A percentile compares a stretch with the other conserved stretches of the same genome.
Evolutionary conservation across 1,284 basidiomycete genomes (phyloP).

Genomic region (Sporisorium graminicola): DNA sequence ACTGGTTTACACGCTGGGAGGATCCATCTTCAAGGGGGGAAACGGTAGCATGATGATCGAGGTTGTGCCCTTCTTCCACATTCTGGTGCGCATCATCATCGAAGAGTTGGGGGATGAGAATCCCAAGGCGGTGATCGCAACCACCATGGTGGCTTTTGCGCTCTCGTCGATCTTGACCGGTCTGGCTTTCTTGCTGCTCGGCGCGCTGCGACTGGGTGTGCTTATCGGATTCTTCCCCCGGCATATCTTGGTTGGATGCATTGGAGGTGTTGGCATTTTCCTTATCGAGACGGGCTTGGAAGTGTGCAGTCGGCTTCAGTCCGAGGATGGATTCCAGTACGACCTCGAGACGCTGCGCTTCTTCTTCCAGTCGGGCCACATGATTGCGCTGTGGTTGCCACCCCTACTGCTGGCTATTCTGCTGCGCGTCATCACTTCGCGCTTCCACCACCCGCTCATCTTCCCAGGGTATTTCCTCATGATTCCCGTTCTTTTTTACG

Average conservation of each 20-base stretch:
- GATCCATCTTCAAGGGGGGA: conserved; percentile 80
- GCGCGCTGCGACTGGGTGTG: conserved; percentile 83
- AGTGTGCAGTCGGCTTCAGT: conserved; percentile 82
- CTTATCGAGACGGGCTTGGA: conserved; percentile 76
- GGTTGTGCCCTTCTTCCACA: conserved; percentile 91
- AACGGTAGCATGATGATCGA: conserved; percentile 99
- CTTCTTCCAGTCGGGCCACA: conserved; percentile 72
- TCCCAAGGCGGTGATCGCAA: conserved; percentile 81
- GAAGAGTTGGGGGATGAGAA: conserved; percentile 80
- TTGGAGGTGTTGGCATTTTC: conserved; percentile 95
- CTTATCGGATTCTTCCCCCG: conserved; percentile 96
- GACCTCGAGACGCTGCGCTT: conserved; percentile 76
- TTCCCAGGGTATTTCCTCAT: conserved; percentile 89
- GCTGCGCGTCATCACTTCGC: conserved; percentile 83
- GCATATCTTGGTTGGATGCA: conserved; percentile 85
- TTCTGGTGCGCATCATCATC: conserved; percentile 84
- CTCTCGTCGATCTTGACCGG: conserved; percentile 92
- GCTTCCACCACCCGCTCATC: conserved; percentile 87
- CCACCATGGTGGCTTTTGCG: conserved; percentile 89
- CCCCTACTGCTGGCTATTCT: conserved; percentile 83
- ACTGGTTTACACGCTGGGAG: conserved; percentile 84
- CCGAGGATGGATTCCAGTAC: conserved; percentile 82
- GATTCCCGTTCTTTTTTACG: conserved; percentile 87
- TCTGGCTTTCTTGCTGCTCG: conserved; percentile 70
- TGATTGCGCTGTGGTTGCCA: conserved; percentile 80